Evolutionary conservation across 179 eudicot species (phyloP).

Genomic region (Silene coronaria): DNA sequence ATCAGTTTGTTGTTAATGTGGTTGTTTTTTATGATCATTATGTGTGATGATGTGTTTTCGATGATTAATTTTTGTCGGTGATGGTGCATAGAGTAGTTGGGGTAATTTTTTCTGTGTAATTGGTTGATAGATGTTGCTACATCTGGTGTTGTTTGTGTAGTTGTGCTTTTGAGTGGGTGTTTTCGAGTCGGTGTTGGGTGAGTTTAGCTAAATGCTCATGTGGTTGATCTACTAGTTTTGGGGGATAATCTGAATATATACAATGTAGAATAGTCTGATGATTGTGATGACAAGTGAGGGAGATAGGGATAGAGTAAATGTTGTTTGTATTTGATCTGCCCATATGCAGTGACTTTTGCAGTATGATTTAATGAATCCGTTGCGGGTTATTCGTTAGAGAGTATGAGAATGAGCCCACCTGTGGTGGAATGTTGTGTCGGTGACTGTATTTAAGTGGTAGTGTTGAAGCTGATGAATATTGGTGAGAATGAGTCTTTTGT

Average conservation of each 20-base stretch:
- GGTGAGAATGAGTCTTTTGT: neutral
- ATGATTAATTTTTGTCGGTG: slow-evolving; percentile 5
- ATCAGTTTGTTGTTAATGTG: neutral
- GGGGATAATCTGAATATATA: neutral
- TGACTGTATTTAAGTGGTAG: neutral
- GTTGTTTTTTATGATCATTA: neutral
- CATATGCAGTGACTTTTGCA: neutral
- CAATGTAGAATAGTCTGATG: slow-evolving; percentile 5
- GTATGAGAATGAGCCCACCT: neutral
- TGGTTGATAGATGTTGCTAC: neutral
- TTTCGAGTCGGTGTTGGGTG: slow-evolving; percentile 14
- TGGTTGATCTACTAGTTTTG: slow-evolving; percentile 19
- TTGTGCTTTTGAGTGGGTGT: neutral
- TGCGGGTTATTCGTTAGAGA: too few relatives aligned
- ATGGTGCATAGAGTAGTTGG: neutral
- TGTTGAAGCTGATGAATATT: neutral
- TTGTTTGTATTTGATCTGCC: neutral
- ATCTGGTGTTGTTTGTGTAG: neutral
- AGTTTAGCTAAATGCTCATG: neutral
- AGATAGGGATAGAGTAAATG: neutral
- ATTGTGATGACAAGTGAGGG: neutral
- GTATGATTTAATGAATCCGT: too few relatives aligned
- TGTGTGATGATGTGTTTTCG: neutral
- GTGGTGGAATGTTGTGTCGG: neutral
- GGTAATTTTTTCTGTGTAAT: neutral